These are phyloP conservation scores for Hypsizygus ulmarius DNA, from an alignment of 1,284 basidiomycete genomes.

Conservation along the genomic window DNA sequence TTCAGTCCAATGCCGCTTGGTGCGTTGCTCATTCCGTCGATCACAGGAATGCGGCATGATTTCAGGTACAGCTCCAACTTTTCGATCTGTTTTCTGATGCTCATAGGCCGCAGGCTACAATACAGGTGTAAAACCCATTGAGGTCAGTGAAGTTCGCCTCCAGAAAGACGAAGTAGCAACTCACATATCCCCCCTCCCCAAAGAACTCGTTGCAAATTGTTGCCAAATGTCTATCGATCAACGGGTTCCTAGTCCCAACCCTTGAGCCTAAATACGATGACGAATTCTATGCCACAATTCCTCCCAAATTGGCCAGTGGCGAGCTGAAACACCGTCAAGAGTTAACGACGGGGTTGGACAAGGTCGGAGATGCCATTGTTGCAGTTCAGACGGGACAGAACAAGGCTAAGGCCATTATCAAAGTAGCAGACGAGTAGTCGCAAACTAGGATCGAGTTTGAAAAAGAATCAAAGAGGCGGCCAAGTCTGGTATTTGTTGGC, in stretches of 20 bases:
- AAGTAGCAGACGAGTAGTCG: conserved; percentile 44
- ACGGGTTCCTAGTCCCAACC: conserved; percentile 58
- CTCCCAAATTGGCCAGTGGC: conserved; percentile 50
- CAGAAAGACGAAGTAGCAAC: too few relatives aligned
- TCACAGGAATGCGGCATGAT: conserved; percentile 39
- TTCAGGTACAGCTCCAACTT: conserved; percentile 20
- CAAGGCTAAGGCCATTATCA: conserved; percentile 54
- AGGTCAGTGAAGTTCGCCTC: conserved; percentile 20
- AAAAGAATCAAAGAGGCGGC: too few relatives aligned
- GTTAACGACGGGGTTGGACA: conserved; percentile 47
- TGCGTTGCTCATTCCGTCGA: not conserved
- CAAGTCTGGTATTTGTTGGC: too few relatives aligned
- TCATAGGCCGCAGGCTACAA: conserved; percentile 31
- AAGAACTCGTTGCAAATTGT: conserved; percentile 35
- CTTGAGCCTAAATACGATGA: conserved; percentile 36
- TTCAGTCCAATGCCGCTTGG: not conserved
- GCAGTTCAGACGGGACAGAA: conserved; percentile 58
- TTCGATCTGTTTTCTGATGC: not conserved
- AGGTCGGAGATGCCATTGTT: conserved; percentile 48
- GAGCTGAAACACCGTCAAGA: conserved; percentile 61
- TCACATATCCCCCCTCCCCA: not conserved
- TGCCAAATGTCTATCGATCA: conserved; percentile 44
- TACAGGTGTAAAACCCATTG: conserved; percentile 25
- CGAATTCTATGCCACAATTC: conserved; percentile 52
- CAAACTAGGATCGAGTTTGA: too few relatives aligned